These are phyloP conservation scores for Cryphonectria parasitica DNA, from an alignment of 2,329 filamentous ascomycete genomes.

Conservation along the genomic window DNA sequence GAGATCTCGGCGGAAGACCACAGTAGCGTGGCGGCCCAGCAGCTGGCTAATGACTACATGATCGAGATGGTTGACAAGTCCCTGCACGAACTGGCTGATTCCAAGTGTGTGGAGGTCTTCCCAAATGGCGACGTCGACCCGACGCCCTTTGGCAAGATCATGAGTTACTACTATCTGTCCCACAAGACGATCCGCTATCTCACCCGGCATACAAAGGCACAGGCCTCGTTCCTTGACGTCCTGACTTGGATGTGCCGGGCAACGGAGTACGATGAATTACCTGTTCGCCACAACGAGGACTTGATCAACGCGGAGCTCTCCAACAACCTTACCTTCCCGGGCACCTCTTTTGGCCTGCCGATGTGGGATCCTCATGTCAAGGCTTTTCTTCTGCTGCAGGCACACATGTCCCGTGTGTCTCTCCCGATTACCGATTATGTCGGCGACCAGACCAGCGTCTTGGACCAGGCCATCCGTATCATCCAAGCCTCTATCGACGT, in stretches of 20 bases:
- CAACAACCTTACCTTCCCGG: conserved; percentile 71
- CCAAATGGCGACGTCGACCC: conserved; percentile 88
- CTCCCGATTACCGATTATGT: conserved; percentile 97
- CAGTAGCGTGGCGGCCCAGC: conserved; percentile 82
- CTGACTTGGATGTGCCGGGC: conserved; percentile 92
- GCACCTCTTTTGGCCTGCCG: conserved; percentile 69
- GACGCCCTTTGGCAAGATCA: conserved; percentile 93
- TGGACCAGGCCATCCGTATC: conserved; percentile 96
- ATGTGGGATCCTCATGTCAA: conserved; percentile 99
- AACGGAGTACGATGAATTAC: conserved; percentile 95
- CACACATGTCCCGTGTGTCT: conserved; percentile 90
- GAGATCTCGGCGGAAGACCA: conserved; percentile 93
- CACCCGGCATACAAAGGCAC: conserved; percentile 72
- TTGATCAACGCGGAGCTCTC: conserved; percentile 92
- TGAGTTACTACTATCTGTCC: conserved; percentile 98
- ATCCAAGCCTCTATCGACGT: conserved; percentile 95
- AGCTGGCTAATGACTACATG: conserved; percentile 92
- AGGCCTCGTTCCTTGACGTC: conserved; percentile 79
- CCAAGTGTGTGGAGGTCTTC: conserved; percentile 80
- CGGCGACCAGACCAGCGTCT: conserved; percentile 84
- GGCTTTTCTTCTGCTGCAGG: conserved; percentile 89
- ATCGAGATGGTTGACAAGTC: conserved; percentile 88
- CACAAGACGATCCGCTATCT: conserved; percentile 93
- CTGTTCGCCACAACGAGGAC: conserved; percentile 97
- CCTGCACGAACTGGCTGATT: conserved; percentile 78